phyloP scores from a whole-genome alignment of 2,329 filamentous ascomycete genomes.

The Colletotrichum musae region DNA sequence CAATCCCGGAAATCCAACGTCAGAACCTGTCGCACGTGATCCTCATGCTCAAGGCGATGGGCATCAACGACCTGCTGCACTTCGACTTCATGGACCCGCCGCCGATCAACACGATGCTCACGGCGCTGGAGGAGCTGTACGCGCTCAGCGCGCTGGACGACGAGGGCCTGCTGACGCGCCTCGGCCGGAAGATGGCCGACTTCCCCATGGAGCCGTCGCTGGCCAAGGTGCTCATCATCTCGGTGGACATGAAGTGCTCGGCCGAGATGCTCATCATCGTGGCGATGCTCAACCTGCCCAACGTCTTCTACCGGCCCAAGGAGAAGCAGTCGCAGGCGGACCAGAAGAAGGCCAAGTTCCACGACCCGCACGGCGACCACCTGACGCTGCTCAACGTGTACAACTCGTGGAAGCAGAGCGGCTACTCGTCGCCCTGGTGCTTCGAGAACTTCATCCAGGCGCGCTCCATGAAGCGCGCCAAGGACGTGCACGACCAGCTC shows the following conservation, averaged over 20 bases:
- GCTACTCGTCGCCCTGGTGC: slow-evolving; percentile 91
- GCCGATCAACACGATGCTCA: slow-evolving; percentile 97
- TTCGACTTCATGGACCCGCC: slow-evolving; percentile 99
- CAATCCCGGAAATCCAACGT: slow-evolving; percentile 95
- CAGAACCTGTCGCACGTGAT: slow-evolving; percentile 95
- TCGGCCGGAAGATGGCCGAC: slow-evolving; percentile 97
- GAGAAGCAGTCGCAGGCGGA: slow-evolving; percentile 98
- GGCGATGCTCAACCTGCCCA: slow-evolving; percentile 90
- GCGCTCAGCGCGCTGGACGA: slow-evolving; percentile 93
- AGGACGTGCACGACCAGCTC: slow-evolving; percentile 93
- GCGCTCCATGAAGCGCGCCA: slow-evolving; percentile 87
- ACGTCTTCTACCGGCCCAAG: slow-evolving; percentile 94
- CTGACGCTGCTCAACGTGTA: slow-evolving; percentile 96
- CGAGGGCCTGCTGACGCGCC: slow-evolving; percentile 90
- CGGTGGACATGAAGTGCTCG: slow-evolving; percentile 88
- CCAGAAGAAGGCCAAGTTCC: slow-evolving; percentile 97
- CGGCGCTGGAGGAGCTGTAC: slow-evolving; percentile 94
- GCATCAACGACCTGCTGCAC: slow-evolving; percentile 96
- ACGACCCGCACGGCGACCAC: slow-evolving; percentile 95
- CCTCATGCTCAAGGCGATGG: slow-evolving; percentile 98
- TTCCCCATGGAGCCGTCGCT: slow-evolving; percentile 97
- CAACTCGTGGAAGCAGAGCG: slow-evolving; percentile 93
- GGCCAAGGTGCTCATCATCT: slow-evolving; percentile 90
- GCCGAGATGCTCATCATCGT: slow-evolving; percentile 97
- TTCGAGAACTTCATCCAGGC: slow-evolving; percentile 98